These are phyloP conservation scores for Adansonia grandidieri DNA, from an alignment of 441 rosid genomes.

Conservation along the genomic window DNA sequence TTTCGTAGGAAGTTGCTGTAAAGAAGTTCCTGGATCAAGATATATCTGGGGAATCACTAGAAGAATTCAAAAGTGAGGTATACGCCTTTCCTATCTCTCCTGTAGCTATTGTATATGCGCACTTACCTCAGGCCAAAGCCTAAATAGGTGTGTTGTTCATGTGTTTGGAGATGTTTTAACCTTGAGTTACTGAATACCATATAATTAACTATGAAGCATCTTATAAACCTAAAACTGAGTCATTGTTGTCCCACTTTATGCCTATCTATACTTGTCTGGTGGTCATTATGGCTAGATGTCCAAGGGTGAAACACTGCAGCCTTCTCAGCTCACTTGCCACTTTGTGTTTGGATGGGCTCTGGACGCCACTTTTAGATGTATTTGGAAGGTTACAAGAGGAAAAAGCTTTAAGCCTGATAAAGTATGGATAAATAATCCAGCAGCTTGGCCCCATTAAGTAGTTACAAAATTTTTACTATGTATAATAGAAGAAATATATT, in stretches of 20 bases:
- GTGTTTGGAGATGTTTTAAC: not conserved
- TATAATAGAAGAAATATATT: not conserved
- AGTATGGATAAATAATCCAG: not conserved
- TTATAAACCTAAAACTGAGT: not conserved
- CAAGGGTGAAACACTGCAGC: not conserved
- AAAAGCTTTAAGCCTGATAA: not conserved
- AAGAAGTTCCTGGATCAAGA: constrained; percentile 77
- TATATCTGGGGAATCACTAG: constrained; percentile 63
- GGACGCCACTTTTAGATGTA: not conserved
- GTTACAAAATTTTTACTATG: not conserved
- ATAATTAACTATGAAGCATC: not conserved
- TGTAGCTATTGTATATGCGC: constrained; percentile 9
- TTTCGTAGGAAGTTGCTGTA: constrained; percentile 72
- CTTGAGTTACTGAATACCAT: constrained; percentile 1
- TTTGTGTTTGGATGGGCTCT: not conserved
- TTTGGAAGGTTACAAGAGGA: not conserved
- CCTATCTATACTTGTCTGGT: not conserved
- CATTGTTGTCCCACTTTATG: not conserved
- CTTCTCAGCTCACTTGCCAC: not conserved
- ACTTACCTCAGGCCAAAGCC: not conserved
- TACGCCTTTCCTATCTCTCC: constrained; percentile 19
- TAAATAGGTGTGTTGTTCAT: not conserved
- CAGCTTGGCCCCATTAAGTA: not conserved
- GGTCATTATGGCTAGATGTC: not conserved
- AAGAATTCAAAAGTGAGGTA: constrained; percentile 80